Conservation (phyloP, 192 early-diverging fungal species). For the Rhizophagus clarus region DNA sequence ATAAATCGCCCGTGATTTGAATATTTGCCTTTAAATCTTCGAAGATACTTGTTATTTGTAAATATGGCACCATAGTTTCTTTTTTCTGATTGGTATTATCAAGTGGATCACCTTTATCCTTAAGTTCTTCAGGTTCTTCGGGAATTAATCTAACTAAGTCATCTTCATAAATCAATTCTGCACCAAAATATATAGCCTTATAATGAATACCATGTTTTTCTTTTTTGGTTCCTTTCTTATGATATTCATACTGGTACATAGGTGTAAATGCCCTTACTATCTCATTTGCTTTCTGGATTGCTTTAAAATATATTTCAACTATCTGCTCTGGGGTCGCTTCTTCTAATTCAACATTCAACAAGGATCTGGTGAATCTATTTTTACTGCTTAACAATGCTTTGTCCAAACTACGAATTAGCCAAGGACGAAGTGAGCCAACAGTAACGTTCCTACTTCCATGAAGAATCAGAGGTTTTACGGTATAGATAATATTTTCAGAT, state of each 20-base stretch:
- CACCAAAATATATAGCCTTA: background rate
- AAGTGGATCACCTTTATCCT: too few relatives aligned
- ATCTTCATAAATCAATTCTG: slow-evolving; percentile 1
- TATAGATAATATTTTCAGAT: background rate
- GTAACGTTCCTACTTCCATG: background rate
- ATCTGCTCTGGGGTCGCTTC: background rate
- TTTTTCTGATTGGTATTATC: background rate
- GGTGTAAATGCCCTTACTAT: background rate
- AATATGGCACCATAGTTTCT: background rate
- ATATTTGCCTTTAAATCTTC: background rate
- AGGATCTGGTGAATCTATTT: background rate
- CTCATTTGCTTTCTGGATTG: background rate
- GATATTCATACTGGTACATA: background rate
- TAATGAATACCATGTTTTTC: background rate
- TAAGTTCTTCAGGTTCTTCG: background rate
- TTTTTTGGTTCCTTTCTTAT: background rate
- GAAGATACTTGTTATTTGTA: slow-evolving; percentile 2
- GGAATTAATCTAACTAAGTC: background rate
- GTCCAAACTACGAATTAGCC: background rate
- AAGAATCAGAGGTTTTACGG: background rate
- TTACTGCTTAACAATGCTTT: background rate
- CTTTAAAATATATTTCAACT: background rate
- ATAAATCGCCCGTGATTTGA: background rate
- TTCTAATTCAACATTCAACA: background rate
- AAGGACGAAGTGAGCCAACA: background rate